Evolutionary conservation across 371 early-diverging fungal species (phyloP).

Genomic region (Aphelidium insulamus): DNA sequence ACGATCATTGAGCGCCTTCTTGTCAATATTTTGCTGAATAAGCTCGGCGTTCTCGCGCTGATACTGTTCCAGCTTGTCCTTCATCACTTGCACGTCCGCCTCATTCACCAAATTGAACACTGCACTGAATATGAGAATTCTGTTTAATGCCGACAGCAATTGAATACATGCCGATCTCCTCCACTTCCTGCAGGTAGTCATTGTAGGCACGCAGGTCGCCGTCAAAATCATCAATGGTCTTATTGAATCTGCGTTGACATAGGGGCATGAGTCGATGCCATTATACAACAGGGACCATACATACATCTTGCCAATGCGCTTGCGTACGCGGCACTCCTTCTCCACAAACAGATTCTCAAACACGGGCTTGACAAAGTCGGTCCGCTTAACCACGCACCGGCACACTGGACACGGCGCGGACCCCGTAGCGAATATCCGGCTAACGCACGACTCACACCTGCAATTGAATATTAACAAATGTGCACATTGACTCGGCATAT

Average conservation of each 20-base stretch:
- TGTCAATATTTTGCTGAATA: conserved; percentile 44
- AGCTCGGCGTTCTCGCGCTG: conserved; percentile 52
- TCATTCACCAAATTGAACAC: conserved; percentile 70
- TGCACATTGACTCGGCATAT: background rate
- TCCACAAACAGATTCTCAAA: conserved; percentile 88
- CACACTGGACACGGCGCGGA: conserved; percentile 87
- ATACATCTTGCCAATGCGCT: conserved; percentile 50
- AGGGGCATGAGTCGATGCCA: background rate
- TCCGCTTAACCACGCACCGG: conserved; percentile 50
- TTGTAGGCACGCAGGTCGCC: conserved; percentile 47
- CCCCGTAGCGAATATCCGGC: conserved; percentile 55
- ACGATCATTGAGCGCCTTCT: too few relatives aligned
- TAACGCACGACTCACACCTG: conserved; percentile 80
- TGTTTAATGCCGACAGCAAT: background rate
- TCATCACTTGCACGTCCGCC: conserved; percentile 57
- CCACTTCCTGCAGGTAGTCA: conserved; percentile 77
- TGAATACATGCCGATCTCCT: conserved; percentile 44
- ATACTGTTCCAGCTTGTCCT: conserved; percentile 51
- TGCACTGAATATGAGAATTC: conserved; percentile 4
- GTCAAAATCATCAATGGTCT: conserved; percentile 65
- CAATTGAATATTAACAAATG: background rate
- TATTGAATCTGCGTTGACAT: conserved; percentile 73
- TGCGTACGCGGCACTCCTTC: conserved; percentile 78
- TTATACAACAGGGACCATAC: too few relatives aligned
- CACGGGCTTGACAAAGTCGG: conserved; percentile 61